phyloP scores from a whole-genome alignment of 768 basidiomycete genomes.

The Pisolithus marmoratus region DNA sequence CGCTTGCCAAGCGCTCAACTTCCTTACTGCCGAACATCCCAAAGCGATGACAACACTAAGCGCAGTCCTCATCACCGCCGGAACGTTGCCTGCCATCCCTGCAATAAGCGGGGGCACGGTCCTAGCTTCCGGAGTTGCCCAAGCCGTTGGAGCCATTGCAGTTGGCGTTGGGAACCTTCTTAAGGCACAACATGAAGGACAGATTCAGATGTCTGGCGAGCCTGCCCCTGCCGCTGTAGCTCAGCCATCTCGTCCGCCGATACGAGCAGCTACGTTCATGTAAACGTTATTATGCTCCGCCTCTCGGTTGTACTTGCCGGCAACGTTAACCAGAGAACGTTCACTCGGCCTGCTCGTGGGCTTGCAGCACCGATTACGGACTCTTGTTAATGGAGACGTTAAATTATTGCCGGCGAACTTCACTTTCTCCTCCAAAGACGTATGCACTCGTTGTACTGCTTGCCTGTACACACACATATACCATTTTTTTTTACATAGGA shows the following conservation, averaged over 20 bases:
- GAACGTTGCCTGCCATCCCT: constrained; percentile 67
- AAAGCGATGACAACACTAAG: constrained; percentile 69
- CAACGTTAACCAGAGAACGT: too few relatives aligned
- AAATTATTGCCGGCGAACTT: too few relatives aligned
- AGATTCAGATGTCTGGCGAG: constrained; percentile 23
- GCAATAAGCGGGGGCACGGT: constrained; percentile 67
- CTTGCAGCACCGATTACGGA: too few relatives aligned
- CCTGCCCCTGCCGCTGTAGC: constrained; percentile 1
- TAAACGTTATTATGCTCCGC: constrained; percentile 1
- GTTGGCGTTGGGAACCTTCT: constrained; percentile 62
- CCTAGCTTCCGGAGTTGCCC: constrained; percentile 66
- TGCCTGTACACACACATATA: too few relatives aligned
- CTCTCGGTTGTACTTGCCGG: not conserved
- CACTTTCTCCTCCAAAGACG: too few relatives aligned
- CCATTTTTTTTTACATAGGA: too few relatives aligned
- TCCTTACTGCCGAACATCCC: constrained; percentile 69
- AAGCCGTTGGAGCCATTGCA: constrained; percentile 75
- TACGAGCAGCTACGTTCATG: constrained; percentile 28
- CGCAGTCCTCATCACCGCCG: constrained; percentile 75
- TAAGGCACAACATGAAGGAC: constrained; percentile 42
- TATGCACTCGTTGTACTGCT: too few relatives aligned
- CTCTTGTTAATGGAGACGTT: too few relatives aligned
- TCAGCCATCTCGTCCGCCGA: constrained; percentile 17
- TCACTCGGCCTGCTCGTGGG: too few relatives aligned
- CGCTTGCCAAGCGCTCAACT: constrained; percentile 70